Evolutionary conservation across 345 rosid species (phyloP), one percentile per base, ranked within the genome.

Genomic region (Bretschneidera sinensis): DNA sequence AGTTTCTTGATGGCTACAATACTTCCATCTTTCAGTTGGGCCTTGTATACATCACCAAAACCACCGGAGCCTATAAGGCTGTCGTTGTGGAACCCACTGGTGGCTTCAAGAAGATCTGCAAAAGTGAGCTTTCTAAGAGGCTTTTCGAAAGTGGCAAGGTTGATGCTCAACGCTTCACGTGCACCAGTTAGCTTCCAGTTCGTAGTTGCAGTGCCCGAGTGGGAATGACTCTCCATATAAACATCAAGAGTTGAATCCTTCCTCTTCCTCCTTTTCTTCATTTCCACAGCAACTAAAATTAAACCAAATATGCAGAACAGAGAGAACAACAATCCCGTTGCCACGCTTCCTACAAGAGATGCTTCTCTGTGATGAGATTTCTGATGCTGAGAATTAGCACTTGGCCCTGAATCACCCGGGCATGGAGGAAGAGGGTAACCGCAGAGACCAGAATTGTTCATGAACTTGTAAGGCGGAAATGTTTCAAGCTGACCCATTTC

Each of bases 41-140:
- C 99, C 66, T 82, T 90, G 80, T 94, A 90, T 9, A 94, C 99
- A 58, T 94, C 96, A 61, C 99, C 99, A 23, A 94, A 94, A 62
- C 99, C 99, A 17, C 99, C 99, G 0, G 95, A 86, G 5, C 99
- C 99, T 39, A 94, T 86, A 39, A 94, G 74, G 68, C 92, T 84
- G 62, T 90, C 91, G 6, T 88, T 62, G 48, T 90, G 85, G 78
- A 94, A 94, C 23, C 89, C 91, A 47, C 88, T 86, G 0, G 99
- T 94, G 9, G 99, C 99, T 35, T 90, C 84, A 13, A 90, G 91
- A 71, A 94, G 96, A 81, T 90, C 97, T 0, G 92, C 92, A 47
- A 88, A 90, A 18, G 96, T 94, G 49, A 94, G 88, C 76, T 83
- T 94, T 59, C 78, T 65, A 21, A 94, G 76, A 0, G 91, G 96